Percentiles rank a stretch among this genome's conserved stretches.
phyloP scores from a whole-genome alignment of 129 eudicot species.

The carrot (Daucus carota) region DH1_v3.0 NC_030382.2:45491001-45491500 shows the following conservation, averaged over 20 bases:
- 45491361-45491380: neutral
- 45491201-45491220: slow-evolving; percentile 82
- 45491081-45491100: neutral
- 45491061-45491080: neutral
- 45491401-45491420: neutral
- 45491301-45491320: slow-evolving; percentile 38
- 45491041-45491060: neutral
- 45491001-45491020: neutral
- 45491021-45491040: neutral
- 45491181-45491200: slow-evolving; percentile 51
- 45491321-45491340: neutral
- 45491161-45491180: slow-evolving; percentile 46
- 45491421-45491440: neutral
- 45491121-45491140: neutral
- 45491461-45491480: neutral
- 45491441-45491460: neutral
- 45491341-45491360: neutral
- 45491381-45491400: neutral
- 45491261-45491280: slow-evolving; percentile 57
- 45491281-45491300: slow-evolving; percentile 74
- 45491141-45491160: neutral
- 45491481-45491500: neutral
- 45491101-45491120: neutral
- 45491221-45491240: slow-evolving; percentile 93
- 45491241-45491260: slow-evolving; percentile 60